Conservation (phyloP, 805 yeast genomes). For the Wickerhamomyces alni region DNA sequence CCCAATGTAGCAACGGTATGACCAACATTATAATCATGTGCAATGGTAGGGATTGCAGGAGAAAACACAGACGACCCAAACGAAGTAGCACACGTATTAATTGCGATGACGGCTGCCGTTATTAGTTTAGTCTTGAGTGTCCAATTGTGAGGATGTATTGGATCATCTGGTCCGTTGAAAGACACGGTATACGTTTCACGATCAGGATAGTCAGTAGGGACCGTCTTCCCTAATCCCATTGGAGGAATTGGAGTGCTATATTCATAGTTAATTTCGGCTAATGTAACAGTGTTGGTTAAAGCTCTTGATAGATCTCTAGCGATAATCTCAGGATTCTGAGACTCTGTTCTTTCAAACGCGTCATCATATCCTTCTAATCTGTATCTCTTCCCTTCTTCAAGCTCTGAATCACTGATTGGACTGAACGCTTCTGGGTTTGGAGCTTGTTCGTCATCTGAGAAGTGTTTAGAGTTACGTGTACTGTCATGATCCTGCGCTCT, state of each 20-base stretch:
- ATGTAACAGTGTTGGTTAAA: slow-evolving; percentile 31
- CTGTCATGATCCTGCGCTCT: no score
- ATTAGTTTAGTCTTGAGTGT: slow-evolving; percentile 38
- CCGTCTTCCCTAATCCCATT: slow-evolving; percentile 62
- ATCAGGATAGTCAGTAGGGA: slow-evolving; percentile 44
- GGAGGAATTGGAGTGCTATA: slow-evolving; percentile 37
- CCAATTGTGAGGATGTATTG: slow-evolving; percentile 80
- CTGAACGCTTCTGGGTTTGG: no score
- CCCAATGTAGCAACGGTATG: slow-evolving; percentile 67
- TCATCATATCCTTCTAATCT: slow-evolving; percentile 3
- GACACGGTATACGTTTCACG: slow-evolving; percentile 61
- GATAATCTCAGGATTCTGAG: slow-evolving; percentile 11
- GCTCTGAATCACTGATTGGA: no score
- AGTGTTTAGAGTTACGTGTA: no score
- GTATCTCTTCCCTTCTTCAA: no score
- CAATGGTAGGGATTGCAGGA: slow-evolving; percentile 45
- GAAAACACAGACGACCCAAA: slow-evolving; percentile 86
- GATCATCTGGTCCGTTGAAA: slow-evolving; percentile 76
- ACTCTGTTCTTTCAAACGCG: slow-evolving; percentile 5
- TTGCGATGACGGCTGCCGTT: slow-evolving; percentile 41
- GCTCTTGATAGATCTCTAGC: slow-evolving; percentile 35
- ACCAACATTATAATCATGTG: slow-evolving; percentile 52
- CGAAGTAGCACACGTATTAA: slow-evolving; percentile 45
- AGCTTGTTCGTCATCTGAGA: no score
- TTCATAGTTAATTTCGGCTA: slow-evolving; percentile 24